Percentiles rank a stretch among this genome's conserved stretches.
These are phyloP conservation scores for Noccaea bulbosa DNA, from an alignment of 345 rosid genomes.

Conservation along the genomic window DNA sequence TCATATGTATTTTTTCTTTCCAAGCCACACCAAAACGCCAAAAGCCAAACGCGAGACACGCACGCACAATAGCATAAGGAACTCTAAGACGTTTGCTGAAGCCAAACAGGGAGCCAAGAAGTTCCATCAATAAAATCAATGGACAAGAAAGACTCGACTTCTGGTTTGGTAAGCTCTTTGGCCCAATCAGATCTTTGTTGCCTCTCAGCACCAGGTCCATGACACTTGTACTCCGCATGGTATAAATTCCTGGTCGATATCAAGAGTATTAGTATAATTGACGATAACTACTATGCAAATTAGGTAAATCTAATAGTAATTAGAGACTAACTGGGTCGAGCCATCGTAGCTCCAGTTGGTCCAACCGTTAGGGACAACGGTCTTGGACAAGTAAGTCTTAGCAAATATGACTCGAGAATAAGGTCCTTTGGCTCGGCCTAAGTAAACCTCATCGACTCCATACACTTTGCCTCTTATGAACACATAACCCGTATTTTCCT, in stretches of 20 bases:
- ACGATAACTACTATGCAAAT: not conserved
- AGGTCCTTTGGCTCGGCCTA: conserved; percentile 83
- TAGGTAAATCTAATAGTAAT: not conserved
- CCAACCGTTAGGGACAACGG: conserved; percentile 77
- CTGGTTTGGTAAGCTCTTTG: conserved; percentile 63
- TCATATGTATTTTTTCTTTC: not conserved
- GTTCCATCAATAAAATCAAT: conserved; percentile 74
- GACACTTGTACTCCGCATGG: conserved; percentile 72
- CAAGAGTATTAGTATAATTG: not conserved
- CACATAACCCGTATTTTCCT: conserved; percentile 70
- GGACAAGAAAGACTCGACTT: conserved; percentile 60
- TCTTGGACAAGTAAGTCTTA: conserved; percentile 66
- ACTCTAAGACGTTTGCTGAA: conserved; percentile 38
- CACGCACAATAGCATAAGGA: not conserved
- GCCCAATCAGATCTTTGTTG: conserved; percentile 58
- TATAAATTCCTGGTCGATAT: conserved; percentile 51
- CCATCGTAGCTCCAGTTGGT: conserved; percentile 82
- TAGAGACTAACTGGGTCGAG: conserved; percentile 56
- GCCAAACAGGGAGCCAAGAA: conserved; percentile 79
- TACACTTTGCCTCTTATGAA: conserved; percentile 73
- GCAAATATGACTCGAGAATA: conserved; percentile 72
- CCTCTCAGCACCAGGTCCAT: conserved; percentile 78
- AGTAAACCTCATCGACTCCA: conserved; percentile 61
- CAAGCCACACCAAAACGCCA: conserved; percentile 36
- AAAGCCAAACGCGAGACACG: conserved; percentile 20